Evolutionary conservation across 164 flowering plant genomes (phyloP).

Genomic region (Santalum album): DNA sequence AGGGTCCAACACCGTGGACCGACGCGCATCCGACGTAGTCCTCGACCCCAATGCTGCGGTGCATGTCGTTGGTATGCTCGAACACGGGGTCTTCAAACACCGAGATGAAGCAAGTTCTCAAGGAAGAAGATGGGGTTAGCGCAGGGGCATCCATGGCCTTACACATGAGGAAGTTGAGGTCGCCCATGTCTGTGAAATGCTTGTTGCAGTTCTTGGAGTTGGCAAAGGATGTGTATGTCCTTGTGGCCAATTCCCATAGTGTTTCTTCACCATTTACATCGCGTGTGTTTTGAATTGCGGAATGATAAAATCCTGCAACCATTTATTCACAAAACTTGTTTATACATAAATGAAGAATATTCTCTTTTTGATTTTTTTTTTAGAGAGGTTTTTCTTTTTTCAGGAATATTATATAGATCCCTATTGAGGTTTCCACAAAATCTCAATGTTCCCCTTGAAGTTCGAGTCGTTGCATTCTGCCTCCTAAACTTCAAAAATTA

Average conservation of each 20-base stretch:
- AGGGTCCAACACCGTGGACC: constrained; percentile 71
- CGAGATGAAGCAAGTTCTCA: constrained; percentile 58
- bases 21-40: constrained; percentile 71
- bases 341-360: no score
- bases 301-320: background rate
- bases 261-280: background rate
- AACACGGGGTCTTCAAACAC: constrained; percentile 66
- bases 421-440: no score
- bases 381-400: no score
- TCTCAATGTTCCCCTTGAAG: no score
- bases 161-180: constrained; percentile 73
- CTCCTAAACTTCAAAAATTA: no score
- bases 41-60: constrained; percentile 35
- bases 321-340: no score
- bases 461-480: no score
- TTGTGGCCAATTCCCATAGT: background rate
- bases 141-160: constrained; percentile 78
- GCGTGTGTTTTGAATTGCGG: background rate
- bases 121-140: constrained; percentile 52
- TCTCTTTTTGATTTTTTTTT: no score
- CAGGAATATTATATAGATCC: no score
- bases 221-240: background rate
- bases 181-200: constrained; percentile 85
- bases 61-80: constrained; percentile 25
- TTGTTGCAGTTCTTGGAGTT: constrained; percentile 30